Conservation (phyloP, 352 stramenopile species). For the Globisporangium nunn region DNA sequence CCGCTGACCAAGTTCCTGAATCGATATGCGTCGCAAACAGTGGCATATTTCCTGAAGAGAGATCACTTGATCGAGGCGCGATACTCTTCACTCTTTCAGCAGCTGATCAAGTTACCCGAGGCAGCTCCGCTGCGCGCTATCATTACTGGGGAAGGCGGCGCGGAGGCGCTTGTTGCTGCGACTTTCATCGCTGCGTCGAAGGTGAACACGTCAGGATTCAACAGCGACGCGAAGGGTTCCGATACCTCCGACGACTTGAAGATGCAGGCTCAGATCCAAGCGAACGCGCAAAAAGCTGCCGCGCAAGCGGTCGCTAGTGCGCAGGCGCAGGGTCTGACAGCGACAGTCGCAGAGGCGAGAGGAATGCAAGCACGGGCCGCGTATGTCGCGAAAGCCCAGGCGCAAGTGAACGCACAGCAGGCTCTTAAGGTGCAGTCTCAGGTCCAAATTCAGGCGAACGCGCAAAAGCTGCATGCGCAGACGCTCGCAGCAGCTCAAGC, state of each 20-base stretch:
- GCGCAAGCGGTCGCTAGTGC: constrained; percentile 70
- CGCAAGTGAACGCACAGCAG: constrained; percentile 80
- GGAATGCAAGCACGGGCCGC: constrained; percentile 78
- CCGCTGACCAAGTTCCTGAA: constrained; percentile 93
- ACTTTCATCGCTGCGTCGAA: constrained; percentile 87
- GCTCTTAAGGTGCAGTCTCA: constrained; percentile 81
- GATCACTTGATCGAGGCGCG: constrained; percentile 76
- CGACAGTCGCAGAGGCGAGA: constrained; percentile 58
- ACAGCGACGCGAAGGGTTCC: constrained; percentile 22
- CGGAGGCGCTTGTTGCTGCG: constrained; percentile 87
- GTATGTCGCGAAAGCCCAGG: constrained; percentile 80
- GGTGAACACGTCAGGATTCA: constrained; percentile 28
- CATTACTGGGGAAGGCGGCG: constrained; percentile 82
- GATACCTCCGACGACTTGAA: constrained; percentile 62
- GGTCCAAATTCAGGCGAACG: constrained; percentile 86
- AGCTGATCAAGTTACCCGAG: constrained; percentile 90
- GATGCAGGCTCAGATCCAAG: constrained; percentile 79
- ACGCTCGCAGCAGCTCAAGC: constrained; percentile 77
- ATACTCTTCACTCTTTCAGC: constrained; percentile 92
- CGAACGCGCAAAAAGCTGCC: constrained; percentile 80
- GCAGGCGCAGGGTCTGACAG: constrained; percentile 71
- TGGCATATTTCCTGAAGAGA: constrained; percentile 86
- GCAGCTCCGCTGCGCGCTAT: constrained; percentile 82
- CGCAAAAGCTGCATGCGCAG: constrained; percentile 83
- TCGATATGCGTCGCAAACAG: constrained; percentile 77